phyloP scores from a whole-genome alignment of 805 yeast genomes.

The Teunomyces gatunensis region DNA sequence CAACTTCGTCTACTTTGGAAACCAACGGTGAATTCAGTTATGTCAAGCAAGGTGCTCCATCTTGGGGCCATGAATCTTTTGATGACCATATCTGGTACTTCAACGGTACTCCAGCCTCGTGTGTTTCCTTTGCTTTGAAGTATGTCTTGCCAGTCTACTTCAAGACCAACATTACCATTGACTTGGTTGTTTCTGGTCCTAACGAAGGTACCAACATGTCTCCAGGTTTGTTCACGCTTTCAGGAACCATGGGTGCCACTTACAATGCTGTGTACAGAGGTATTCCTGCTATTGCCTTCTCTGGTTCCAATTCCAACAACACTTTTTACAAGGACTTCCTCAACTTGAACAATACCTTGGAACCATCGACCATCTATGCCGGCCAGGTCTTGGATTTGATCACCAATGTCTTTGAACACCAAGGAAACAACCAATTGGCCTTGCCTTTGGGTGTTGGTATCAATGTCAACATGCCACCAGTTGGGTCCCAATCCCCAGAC shows the following conservation, averaged over 20 bases:
- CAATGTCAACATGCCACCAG: constrained; percentile 49
- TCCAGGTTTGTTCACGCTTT: constrained; percentile 37
- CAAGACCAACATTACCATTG: constrained; percentile 39
- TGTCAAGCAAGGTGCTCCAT: constrained; percentile 47
- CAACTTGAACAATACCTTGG: constrained; percentile 35
- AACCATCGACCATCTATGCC: constrained; percentile 46
- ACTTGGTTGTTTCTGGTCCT: constrained; percentile 52
- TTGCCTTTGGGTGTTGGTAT: constrained; percentile 46
- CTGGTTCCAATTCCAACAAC: constrained; percentile 50
- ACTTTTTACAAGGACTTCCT: constrained; percentile 47
- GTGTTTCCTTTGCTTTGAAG: constrained; percentile 47
- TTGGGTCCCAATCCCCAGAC: constrained; percentile 25
- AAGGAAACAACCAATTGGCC: constrained; percentile 34
- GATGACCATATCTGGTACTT: constrained; percentile 45
- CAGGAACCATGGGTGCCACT: constrained; percentile 55
- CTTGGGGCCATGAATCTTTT: constrained; percentile 51
- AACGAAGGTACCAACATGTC: constrained; percentile 52
- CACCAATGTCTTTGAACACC: constrained; percentile 32
- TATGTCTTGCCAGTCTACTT: constrained; percentile 47
- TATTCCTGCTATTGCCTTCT: constrained; percentile 48
- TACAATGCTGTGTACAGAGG: constrained; percentile 49
- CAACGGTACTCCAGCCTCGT: constrained; percentile 55
- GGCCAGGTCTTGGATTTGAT: constrained; percentile 39
- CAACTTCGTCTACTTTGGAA: constrained; percentile 36
- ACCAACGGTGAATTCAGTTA: constrained; percentile 48